Base-by-base conservation (phyloP, 495 filamentous ascomycete species). In the Pseudoneurospora amorphoporcata region DNA sequence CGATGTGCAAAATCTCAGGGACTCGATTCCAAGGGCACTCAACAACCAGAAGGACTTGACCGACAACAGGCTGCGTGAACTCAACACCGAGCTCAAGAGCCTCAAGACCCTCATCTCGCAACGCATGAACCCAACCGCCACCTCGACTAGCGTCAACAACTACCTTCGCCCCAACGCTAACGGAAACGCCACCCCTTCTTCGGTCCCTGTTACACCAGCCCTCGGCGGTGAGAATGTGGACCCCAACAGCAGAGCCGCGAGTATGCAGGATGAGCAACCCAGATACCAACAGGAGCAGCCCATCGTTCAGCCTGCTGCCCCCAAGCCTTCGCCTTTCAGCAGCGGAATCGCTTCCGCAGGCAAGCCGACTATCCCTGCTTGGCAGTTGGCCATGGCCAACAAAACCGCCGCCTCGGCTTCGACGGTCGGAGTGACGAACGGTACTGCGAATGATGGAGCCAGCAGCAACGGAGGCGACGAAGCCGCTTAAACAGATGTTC, bases 51-150 rank as follows among this genome's bases (percentile, higher is more conserved):
- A 94, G 80, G 93, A 94, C 73, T 84, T 87, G 68, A 92, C 91
- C 53, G 95, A 98, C 79, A 87, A 83, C 72, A 85, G 92, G 41
- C 81, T 99, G 68, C 92, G 88, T 79, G 96, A 98, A 70, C 87
- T 99, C 69, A 91, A 93, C 71, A 87, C 86, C 10, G 95, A 99
- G 81, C 85, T 99, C 73, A 94, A 92, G 88, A 97, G 94, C 80
- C 83, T 99, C 72, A 98, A 98, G 84, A 90, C 90, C 23, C 83
- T 99, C 71, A 85, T 98, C 79, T 88, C 88, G 58, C 95, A 96
- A 81, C 86, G 93, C 75, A 88, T 97, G 83, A 89, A 89, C 75
- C 80, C 83, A 58, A 79, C 80, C 39, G 79, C 82, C 72, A 82
- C 80, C 39, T 76, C 76, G 39, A 82, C 77, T 7, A 79, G 74